A percentile compares a stretch with the other conserved stretches of the same genome.
Evolutionary conservation across 2,329 filamentous ascomycete species (phyloP).

Genomic region (Periconia sp.): DNA sequence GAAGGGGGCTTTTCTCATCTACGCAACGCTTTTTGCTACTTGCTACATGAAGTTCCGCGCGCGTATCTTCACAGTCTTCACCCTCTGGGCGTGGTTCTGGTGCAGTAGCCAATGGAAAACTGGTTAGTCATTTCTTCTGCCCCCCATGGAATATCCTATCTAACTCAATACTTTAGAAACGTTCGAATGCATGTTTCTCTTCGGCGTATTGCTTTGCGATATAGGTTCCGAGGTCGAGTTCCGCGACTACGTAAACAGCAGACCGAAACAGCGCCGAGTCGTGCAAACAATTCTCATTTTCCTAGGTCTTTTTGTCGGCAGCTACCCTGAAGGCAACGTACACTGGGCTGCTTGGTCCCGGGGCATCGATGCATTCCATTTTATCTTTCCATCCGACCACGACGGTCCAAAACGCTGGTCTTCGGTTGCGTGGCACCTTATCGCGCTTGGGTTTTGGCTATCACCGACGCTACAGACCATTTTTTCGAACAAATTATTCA

Average conservation of each 20-base stretch:
- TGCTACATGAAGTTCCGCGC: constrained; percentile 53
- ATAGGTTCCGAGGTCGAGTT: constrained; percentile 51
- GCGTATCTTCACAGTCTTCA: constrained; percentile 49
- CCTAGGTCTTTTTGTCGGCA: constrained; percentile 51
- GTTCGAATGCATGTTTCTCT: constrained; percentile 56
- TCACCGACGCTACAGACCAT: constrained; percentile 52
- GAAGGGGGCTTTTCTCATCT: constrained; percentile 55
- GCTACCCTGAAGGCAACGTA: constrained; percentile 54
- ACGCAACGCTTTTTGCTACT: constrained; percentile 51
- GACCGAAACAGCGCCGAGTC: constrained; percentile 42
- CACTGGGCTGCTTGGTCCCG: constrained; percentile 55
- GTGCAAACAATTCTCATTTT: constrained; percentile 44
- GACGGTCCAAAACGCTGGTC: constrained; percentile 48
- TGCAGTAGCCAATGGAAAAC: constrained; percentile 49
- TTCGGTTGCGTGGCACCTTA: constrained; percentile 52
- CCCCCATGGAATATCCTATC: background rate
- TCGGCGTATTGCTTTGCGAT: constrained; percentile 56
- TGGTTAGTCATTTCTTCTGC: constrained; percentile 39
- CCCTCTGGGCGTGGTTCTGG: constrained; percentile 54
- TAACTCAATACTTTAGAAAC: constrained; percentile 46
- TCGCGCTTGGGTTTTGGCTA: constrained; percentile 55
- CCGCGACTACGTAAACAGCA: constrained; percentile 47
- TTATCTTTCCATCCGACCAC: constrained; percentile 52
- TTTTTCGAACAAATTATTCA: constrained; percentile 53
- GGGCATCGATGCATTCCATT: constrained; percentile 45